Evolutionary conservation across 306 rosid species (phyloP).

Genomic region (Fragaria ananassa): DNA sequence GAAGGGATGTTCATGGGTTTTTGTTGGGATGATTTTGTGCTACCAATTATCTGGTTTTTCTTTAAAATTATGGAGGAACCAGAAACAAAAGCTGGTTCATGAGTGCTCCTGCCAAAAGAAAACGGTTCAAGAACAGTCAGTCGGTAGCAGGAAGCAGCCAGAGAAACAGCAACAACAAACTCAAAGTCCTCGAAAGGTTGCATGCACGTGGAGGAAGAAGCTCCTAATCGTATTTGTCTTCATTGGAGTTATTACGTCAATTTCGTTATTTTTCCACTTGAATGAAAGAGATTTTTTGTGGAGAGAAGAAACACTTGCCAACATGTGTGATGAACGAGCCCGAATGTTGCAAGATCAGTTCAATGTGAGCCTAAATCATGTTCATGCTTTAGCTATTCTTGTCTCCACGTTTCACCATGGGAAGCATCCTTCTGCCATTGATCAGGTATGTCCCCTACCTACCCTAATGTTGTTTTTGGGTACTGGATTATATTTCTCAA

Average conservation of each 20-base stretch:
- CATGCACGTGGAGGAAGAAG: slow-evolving; percentile 73
- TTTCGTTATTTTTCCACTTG: slow-evolving; percentile 67
- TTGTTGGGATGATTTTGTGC: slow-evolving; percentile 49
- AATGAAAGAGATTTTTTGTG: slow-evolving; percentile 39
- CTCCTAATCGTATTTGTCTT: slow-evolving; percentile 46
- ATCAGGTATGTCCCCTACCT: slow-evolving; percentile 59
- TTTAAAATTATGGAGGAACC: slow-evolving; percentile 40
- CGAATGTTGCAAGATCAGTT: slow-evolving; percentile 97
- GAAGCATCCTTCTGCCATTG: slow-evolving; percentile 82
- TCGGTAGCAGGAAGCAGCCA: slow-evolving; percentile 25
- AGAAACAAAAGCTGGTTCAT: slow-evolving; percentile 35
- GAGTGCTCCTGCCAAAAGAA: slow-evolving; percentile 36
- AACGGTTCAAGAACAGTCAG: slow-evolving; percentile 14
- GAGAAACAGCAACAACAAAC: slow-evolving; percentile 34
- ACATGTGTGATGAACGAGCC: slow-evolving; percentile 97
- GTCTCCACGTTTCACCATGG: slow-evolving; percentile 94
- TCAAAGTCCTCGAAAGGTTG: slow-evolving; percentile 46
- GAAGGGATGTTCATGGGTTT: slow-evolving; percentile 49
- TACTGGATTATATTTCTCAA: not conserved
- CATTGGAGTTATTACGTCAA: slow-evolving; percentile 47
- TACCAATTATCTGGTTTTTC: slow-evolving; percentile 38
- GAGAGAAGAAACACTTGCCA: slow-evolving; percentile 78
- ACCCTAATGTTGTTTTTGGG: slow-evolving; percentile 8
- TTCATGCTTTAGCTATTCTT: slow-evolving; percentile 88
- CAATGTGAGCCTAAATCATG: slow-evolving; percentile 94